Conservation (phyloP, 2,329 filamentous ascomycete species). For the Lasiodiplodia gonubiensis region DNA sequence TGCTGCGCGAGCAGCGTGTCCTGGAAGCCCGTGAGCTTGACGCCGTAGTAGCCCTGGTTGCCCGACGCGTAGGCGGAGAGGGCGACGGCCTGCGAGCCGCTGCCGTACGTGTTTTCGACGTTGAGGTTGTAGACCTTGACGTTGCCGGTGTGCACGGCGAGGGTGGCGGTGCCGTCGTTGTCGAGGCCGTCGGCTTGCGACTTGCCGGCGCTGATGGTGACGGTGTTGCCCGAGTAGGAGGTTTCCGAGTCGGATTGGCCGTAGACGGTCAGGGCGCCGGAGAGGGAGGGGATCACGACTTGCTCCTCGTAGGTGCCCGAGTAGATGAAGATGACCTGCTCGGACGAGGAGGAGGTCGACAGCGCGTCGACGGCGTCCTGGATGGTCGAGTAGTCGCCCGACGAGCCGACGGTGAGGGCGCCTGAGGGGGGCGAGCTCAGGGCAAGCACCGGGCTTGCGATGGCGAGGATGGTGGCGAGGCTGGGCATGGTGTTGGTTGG, state of each 20-base stretch:
- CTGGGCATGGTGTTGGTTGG: slow-evolving; percentile 6
- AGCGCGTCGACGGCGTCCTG: slow-evolving; percentile 62
- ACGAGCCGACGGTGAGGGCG: slow-evolving; percentile 51
- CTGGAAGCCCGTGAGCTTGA: slow-evolving; percentile 60
- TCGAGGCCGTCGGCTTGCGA: slow-evolving; percentile 41
- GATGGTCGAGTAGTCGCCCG: slow-evolving; percentile 50
- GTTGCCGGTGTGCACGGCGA: slow-evolving; percentile 52
- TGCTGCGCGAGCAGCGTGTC: slow-evolving; percentile 52
- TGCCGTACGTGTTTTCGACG: slow-evolving; percentile 52
- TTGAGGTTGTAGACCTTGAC: slow-evolving; percentile 66
- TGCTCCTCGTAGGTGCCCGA: slow-evolving; percentile 64
- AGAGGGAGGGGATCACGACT: slow-evolving; percentile 56
- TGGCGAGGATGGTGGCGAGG: slow-evolving; percentile 16
- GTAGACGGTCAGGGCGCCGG: slow-evolving; percentile 58
- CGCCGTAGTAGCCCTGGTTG: slow-evolving; percentile 61
- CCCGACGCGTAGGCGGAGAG: slow-evolving; percentile 53
- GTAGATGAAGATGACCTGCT: slow-evolving; percentile 65
- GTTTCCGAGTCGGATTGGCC: slow-evolving; percentile 61
- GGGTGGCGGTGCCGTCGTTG: slow-evolving; percentile 59
- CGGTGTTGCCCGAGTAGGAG: slow-evolving; percentile 60
- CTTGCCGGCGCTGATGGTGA: slow-evolving; percentile 55
- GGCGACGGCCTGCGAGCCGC: slow-evolving; percentile 53
- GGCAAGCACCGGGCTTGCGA: slow-evolving; percentile 26
- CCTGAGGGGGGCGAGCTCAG: slow-evolving; percentile 53
- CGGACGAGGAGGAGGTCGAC: slow-evolving; percentile 51